These are phyloP conservation scores for Tillandsia fasciculata DNA, from an alignment of 176 grass and related monocot species.

Conservation along the genomic window DNA sequence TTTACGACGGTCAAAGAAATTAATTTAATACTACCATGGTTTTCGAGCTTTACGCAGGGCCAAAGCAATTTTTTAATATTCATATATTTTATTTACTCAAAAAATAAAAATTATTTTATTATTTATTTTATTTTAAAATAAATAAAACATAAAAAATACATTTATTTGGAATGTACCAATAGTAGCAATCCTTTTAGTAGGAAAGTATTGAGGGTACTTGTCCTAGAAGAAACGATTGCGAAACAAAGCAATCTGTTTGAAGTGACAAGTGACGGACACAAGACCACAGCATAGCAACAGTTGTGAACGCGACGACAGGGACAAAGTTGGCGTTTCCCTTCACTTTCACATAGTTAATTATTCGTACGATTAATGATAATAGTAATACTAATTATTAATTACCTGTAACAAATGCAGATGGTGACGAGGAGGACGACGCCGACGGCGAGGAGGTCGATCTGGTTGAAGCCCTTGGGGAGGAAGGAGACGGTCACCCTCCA, in stretches of 20 bases:
- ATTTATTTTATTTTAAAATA: too few species aligned
- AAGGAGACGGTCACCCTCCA: constrained; percentile 58
- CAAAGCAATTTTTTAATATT: too few species aligned
- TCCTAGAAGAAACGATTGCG: background rate
- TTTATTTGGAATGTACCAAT: too few species aligned
- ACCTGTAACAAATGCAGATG: constrained; percentile 96
- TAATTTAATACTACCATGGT: too few species aligned
- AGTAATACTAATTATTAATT: background rate
- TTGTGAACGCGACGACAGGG: background rate
- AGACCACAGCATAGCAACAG: background rate
- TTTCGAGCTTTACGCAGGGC: too few species aligned
- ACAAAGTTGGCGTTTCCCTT: background rate
- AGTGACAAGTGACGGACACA: constrained; percentile 1
- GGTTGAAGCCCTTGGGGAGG: constrained; percentile 72
- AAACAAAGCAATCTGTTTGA: background rate
- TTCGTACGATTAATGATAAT: background rate
- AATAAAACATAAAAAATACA: too few species aligned
- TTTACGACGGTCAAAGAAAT: too few species aligned
- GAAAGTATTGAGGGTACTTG: too few species aligned
- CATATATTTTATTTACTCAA: too few species aligned
- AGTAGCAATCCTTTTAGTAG: too few species aligned
- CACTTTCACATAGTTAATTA: background rate
- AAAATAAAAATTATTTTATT: too few species aligned
- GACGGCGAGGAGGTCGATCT: constrained; percentile 75
- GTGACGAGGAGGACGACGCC: constrained; percentile 63